A percentile compares a stretch with the other conserved stretches of the same genome.
Conservation (phyloP, 352 stramenopile genomes). For the Peronospora farinosa region DNA sequence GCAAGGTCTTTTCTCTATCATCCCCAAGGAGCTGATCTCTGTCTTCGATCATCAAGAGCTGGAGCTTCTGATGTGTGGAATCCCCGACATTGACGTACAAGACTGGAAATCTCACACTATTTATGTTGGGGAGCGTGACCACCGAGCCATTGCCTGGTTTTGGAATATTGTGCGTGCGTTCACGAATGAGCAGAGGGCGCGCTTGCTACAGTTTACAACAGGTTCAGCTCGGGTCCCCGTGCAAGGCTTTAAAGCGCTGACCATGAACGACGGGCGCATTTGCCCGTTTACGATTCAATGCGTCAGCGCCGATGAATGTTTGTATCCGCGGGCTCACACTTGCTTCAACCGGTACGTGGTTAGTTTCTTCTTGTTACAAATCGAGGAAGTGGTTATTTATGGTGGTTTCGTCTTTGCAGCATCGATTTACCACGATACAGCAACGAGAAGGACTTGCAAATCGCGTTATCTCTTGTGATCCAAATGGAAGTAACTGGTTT, state of each 20-base stretch:
- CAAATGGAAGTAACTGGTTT: slow-evolving; percentile 86
- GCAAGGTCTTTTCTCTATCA: slow-evolving; percentile 95
- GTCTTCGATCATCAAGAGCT: slow-evolving; percentile 97
- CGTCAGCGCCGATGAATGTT: slow-evolving; percentile 68
- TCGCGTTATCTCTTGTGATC: slow-evolving; percentile 74
- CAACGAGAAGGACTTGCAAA: slow-evolving; percentile 68
- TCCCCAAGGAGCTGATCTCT: slow-evolving; percentile 89
- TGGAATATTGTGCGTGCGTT: slow-evolving; percentile 95
- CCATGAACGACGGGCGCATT: slow-evolving; percentile 85
- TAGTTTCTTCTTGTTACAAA: neutral
- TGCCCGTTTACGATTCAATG: slow-evolving; percentile 84
- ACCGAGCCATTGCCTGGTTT: slow-evolving; percentile 94
- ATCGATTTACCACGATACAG: slow-evolving; percentile 76
- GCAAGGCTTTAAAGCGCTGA: slow-evolving; percentile 83
- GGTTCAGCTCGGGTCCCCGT: slow-evolving; percentile 92
- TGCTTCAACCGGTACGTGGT: slow-evolving; percentile 80
- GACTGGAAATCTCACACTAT: slow-evolving; percentile 96
- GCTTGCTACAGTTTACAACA: slow-evolving; percentile 97
- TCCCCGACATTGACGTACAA: slow-evolving; percentile 95
- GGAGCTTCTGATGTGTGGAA: slow-evolving; percentile 95
- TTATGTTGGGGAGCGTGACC: slow-evolving; percentile 84
- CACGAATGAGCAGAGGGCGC: slow-evolving; percentile 91
- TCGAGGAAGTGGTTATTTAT: neutral
- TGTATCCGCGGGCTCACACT: slow-evolving; percentile 80
- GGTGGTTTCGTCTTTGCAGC: slow-evolving; percentile 25